Evolutionary conservation across 179 eudicot genomes (phyloP).

Genomic region (Silene noctiflora): DNA sequence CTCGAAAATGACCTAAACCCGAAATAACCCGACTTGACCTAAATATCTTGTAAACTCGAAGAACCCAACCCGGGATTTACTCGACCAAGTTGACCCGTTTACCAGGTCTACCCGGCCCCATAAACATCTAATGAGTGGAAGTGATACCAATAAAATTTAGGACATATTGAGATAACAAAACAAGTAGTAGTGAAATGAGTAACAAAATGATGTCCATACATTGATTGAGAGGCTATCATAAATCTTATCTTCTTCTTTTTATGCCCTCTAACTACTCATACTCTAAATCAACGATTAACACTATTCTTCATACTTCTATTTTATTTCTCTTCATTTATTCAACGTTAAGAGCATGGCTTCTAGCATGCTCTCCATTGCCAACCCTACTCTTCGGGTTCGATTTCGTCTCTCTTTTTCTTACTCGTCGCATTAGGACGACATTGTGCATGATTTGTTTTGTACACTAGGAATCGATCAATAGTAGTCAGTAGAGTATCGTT

Average conservation of each 20-base stretch:
- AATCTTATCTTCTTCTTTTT: constrained; percentile 61
- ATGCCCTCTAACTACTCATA: constrained; percentile 17
- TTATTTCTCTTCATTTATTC: constrained; percentile 7
- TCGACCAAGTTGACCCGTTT: too few relatives aligned
- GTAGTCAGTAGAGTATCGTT: too few relatives aligned
- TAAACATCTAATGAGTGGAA: constrained; percentile 25
- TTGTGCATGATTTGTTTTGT: too few relatives aligned
- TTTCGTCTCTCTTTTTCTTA: not conserved
- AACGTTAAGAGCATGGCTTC: constrained; percentile 63
- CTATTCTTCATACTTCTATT: too few relatives aligned
- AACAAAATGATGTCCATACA: constrained; percentile 63
- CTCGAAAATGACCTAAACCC: too few relatives aligned
- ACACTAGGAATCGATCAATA: too few relatives aligned
- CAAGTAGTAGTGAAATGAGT: constrained; percentile 19
- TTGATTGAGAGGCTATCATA: constrained; percentile 56
- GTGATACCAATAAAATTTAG: constrained; percentile 20
- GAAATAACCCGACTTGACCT: too few relatives aligned
- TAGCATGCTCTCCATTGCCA: constrained; percentile 72
- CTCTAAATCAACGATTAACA: not conserved
- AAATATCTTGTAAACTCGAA: too few relatives aligned
- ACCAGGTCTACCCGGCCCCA: constrained; percentile 11
- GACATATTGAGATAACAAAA: constrained; percentile 8
- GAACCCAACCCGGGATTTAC: too few relatives aligned
- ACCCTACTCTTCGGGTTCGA: constrained; percentile 64
- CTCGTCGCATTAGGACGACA: too few relatives aligned